These are phyloP conservation scores for Paraphoma chrysanthemicola DNA, from an alignment of 2,329 filamentous ascomycete species.

Conservation along the genomic window DNA sequence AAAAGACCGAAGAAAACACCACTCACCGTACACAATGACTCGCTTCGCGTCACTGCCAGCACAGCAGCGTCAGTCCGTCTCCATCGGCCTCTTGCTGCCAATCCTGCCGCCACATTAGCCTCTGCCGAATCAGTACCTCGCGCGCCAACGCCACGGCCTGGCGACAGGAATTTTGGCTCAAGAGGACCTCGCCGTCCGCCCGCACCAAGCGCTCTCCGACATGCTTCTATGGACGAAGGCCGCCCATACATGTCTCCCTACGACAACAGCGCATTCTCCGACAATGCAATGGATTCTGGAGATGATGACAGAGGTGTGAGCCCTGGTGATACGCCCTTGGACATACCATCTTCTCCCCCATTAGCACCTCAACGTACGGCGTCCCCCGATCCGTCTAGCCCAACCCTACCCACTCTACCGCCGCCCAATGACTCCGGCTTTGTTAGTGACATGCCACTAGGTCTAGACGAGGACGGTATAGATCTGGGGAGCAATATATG, in stretches of 20 bases:
- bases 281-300: constrained; percentile 53
- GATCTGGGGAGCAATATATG: constrained; percentile 36
- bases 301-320: constrained; percentile 57
- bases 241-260: constrained; percentile 44
- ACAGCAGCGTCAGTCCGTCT: constrained; percentile 86
- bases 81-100: constrained; percentile 73
- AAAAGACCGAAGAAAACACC: constrained; percentile 74
- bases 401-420: constrained; percentile 67
- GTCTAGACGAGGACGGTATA: constrained; percentile 69
- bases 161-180: constrained; percentile 45
- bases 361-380: constrained; percentile 66
- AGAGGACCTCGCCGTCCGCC: constrained; percentile 40
- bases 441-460: constrained; percentile 79
- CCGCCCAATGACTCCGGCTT: constrained; percentile 75
- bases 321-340: constrained; percentile 70
- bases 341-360: constrained; percentile 90
- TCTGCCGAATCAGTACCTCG: constrained; percentile 77
- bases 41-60: constrained; percentile 86
- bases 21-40: constrained; percentile 78
- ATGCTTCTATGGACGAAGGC: constrained; percentile 63
- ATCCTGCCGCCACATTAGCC: constrained; percentile 55
- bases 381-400: constrained; percentile 78
- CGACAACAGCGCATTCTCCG: constrained; percentile 45
- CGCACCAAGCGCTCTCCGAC: constrained; percentile 61
- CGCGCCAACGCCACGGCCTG: constrained; percentile 77